These are phyloP conservation scores for Thelephora terrestris DNA, from an alignment of 1,284 basidiomycete genomes.

Conservation along the genomic window DNA sequence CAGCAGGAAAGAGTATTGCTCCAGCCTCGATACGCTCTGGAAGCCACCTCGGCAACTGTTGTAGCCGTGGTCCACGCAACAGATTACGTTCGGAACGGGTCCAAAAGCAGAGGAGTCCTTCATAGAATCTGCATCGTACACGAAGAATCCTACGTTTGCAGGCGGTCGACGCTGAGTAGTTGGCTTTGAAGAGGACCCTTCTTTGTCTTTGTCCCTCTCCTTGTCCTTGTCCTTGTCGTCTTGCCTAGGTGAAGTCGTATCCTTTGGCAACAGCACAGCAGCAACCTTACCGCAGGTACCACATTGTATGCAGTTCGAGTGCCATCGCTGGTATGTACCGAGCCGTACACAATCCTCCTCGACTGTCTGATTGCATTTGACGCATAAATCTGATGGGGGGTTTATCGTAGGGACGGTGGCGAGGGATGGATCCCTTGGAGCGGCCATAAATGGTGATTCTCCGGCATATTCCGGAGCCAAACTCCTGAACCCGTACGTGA, in stretches of 20 bases:
- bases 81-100: slow-evolving; percentile 55
- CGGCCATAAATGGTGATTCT: slow-evolving; percentile 64
- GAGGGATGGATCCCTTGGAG: slow-evolving; percentile 31
- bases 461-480: slow-evolving; percentile 83
- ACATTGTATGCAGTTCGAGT: slow-evolving; percentile 87
- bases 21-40: slow-evolving; percentile 85
- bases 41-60: slow-evolving; percentile 66
- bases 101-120: slow-evolving; percentile 62
- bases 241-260: slow-evolving; percentile 28
- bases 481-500: slow-evolving; percentile 83
- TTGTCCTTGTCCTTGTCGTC: slow-evolving; percentile 19
- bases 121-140: slow-evolving; percentile 58
- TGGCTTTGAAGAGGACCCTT: slow-evolving; percentile 42
- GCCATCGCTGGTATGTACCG: slow-evolving; percentile 94
- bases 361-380: slow-evolving; percentile 81
- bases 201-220: slow-evolving; percentile 32
- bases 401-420: slow-evolving; percentile 45
- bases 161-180: slow-evolving; percentile 61
- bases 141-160: slow-evolving; percentile 69
- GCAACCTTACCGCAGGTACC: slow-evolving; percentile 71
- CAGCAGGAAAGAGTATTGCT: slow-evolving; percentile 96
- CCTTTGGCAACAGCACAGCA: slow-evolving; percentile 47
- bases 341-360: slow-evolving; percentile 95
- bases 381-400: slow-evolving; percentile 83
- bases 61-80: slow-evolving; percentile 74